Base-by-base conservation (phyloP, 1,139 yeast species). In the Scheffersomyces insectosa region DNA sequence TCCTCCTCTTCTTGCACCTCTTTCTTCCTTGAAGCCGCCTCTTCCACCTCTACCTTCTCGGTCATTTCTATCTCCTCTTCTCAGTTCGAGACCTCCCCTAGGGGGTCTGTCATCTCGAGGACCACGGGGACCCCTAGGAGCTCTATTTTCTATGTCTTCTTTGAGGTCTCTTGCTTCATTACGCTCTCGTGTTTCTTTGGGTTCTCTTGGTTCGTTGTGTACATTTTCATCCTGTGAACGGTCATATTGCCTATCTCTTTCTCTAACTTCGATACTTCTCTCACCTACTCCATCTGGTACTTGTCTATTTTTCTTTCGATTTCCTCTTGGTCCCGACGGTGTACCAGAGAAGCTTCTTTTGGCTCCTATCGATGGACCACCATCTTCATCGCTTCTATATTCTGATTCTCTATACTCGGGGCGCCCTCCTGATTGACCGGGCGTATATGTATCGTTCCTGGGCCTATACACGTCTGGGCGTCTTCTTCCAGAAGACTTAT, bases 301-400 rank as follows among this genome's bases (percentile, higher is more conserved):
- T 12, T 59, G 57, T 28, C 55, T 60, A 39, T 55, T 49, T 30
- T 49, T 51, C 37, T 49, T 47, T 35, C 52, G 52, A 41, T 43
- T 52, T 23, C 54, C 55, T 23, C 56, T 57, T 11, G 61, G 55
- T 14, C 58, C 64, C 4, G 56, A 46, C 6, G 64, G 60, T 10
- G 59, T 59, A 13, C 34, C 34, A 5, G 25, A 6, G 8, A 45
- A 44, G 2, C 51, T 43, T 16, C 63, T 51, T 38, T 58, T 58
- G 33, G 39, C 37, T 14, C 51, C 55, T 13, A 40, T 39, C 20
- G 44, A 16, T 4, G 40, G 15, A 27, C 20, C 37, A 34, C 15
- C 38, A 5, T 20, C 25, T 20, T 20, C 25, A 2, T 20, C 25
- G 2, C 25, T 8, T 20, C 25, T 20, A 2, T 20, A 20, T 20